Percentiles rank a stretch among this genome's conserved stretches.
phyloP scores from a whole-genome alignment of 1,284 basidiomycete species.

The Moesziomyces parantarcticus region DNA sequence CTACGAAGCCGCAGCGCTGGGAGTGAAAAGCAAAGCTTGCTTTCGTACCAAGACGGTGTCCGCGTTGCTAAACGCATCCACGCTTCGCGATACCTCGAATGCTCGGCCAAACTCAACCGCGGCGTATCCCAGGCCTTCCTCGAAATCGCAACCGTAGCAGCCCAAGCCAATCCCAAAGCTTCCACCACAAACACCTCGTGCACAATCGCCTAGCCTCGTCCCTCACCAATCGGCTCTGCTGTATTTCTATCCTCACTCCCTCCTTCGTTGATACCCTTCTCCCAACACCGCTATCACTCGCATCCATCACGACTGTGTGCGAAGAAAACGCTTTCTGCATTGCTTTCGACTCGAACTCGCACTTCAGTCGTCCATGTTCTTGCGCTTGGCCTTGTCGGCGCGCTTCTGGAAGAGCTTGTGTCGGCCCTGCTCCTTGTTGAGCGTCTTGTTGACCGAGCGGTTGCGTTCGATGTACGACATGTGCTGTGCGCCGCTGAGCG shows the following conservation, averaged over 20 bases:
- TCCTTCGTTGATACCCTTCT: too few species aligned
- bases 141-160: conserved; percentile 31
- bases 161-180: too few species aligned
- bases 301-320: background rate
- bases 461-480: conserved; percentile 68
- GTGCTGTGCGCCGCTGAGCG: conserved; percentile 66
- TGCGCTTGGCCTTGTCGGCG: conserved; percentile 47
- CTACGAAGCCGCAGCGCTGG: conserved; percentile 83
- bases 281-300: too few species aligned
- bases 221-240: too few species aligned
- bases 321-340: too few species aligned
- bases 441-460: conserved; percentile 64
- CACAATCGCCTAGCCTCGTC: conserved; percentile 8
- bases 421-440: conserved; percentile 59
- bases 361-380: conserved; percentile 28
- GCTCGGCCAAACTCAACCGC: conserved; percentile 93
- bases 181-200: background rate
- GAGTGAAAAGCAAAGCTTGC: conserved; percentile 77
- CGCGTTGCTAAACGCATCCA: conserved; percentile 38
- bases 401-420: conserved; percentile 63
- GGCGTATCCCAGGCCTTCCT: conserved; percentile 88
- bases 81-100: conserved; percentile 72
- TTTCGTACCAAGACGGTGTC: conserved; percentile 81
- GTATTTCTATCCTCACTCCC: too few species aligned
- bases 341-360: background rate